A percentile compares a stretch with the other conserved stretches of the same genome.
Conservation (phyloP, 2,329 filamentous ascomycete genomes). For the Aspergillus puulaauensis region DNA sequence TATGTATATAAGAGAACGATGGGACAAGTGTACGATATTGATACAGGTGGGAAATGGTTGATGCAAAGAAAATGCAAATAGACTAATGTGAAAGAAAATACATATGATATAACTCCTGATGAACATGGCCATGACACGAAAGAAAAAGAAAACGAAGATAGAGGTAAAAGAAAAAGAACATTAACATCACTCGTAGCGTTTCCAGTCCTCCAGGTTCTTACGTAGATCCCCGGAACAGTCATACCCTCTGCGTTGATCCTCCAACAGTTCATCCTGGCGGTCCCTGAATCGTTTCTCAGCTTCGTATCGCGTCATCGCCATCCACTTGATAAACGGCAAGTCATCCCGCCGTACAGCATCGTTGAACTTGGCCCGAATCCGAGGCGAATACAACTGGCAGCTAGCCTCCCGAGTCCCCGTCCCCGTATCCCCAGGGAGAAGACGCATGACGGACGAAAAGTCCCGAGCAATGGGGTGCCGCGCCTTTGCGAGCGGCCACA, state of each 20-base stretch:
- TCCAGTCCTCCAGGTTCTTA: conserved; percentile 53
- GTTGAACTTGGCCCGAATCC: conserved; percentile 74
- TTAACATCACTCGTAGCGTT: conserved; percentile 47
- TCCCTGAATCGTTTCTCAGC: conserved; percentile 62
- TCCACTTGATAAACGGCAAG: conserved; percentile 62
- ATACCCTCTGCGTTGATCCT: conserved; percentile 61
- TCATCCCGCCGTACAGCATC: conserved; percentile 68
- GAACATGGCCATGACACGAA: neutral
- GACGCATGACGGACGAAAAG: conserved; percentile 63
- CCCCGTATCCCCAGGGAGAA: conserved; percentile 52
- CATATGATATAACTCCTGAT: neutral
- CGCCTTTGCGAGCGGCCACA: conserved; percentile 65
- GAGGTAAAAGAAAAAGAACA: neutral
- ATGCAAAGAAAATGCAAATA: conserved; percentile 4
- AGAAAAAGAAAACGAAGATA: conserved; percentile 3
- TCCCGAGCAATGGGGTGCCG: conserved; percentile 60
- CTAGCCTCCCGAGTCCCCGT: conserved; percentile 41
- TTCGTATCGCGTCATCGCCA: conserved; percentile 57
- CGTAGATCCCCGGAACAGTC: conserved; percentile 48
- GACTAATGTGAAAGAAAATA: neutral
- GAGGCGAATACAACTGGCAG: conserved; percentile 78
- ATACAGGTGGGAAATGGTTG: neutral
- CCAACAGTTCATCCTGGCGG: conserved; percentile 53
- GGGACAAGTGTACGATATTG: conserved; percentile 8
- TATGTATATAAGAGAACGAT: conserved; percentile 5